Evolutionary conservation across 2,329 filamentous ascomycete genomes (phyloP).

Genomic region (Coniochaeta pulveracea): DNA sequence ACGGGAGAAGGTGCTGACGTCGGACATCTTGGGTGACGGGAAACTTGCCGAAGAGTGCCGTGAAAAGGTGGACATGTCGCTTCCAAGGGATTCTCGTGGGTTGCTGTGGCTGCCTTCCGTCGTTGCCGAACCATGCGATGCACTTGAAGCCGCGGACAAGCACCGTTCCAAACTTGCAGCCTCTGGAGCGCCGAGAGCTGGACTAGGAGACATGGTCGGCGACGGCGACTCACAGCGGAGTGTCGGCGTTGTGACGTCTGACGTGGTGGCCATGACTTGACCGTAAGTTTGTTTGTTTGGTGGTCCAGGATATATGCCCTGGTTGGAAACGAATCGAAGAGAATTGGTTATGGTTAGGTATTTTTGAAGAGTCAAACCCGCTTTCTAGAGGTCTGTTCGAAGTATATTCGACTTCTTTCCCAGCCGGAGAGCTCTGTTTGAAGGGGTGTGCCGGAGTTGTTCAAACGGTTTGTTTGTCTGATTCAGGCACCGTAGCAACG

Average conservation of each 20-base stretch:
- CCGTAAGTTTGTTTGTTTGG: too few relatives aligned
- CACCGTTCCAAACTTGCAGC: slow-evolving; percentile 37
- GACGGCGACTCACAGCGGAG: slow-evolving; percentile 50
- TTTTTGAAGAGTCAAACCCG: too few relatives aligned
- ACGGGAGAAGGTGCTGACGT: slow-evolving; percentile 28
- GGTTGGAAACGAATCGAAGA: too few relatives aligned
- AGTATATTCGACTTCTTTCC: too few relatives aligned
- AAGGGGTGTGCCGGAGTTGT: too few relatives aligned
- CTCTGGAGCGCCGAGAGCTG: slow-evolving; percentile 40
- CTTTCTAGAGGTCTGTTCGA: too few relatives aligned
- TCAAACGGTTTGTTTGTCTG: too few relatives aligned
- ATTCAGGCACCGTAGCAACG: too few relatives aligned
- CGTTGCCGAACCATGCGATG: slow-evolving; percentile 40
- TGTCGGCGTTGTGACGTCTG: slow-evolving; percentile 20
- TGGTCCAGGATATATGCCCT: too few relatives aligned
- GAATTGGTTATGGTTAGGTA: too few relatives aligned
- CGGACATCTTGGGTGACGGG: slow-evolving; percentile 30
- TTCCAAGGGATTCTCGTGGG: slow-evolving; percentile 44
- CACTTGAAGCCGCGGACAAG: slow-evolving; percentile 50
- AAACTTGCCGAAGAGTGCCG: slow-evolving; percentile 55
- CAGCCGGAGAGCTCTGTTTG: too few relatives aligned
- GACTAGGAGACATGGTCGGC: slow-evolving; percentile 49
- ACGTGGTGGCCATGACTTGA: slow-evolving; percentile 24
- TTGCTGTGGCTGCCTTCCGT: slow-evolving; percentile 30
- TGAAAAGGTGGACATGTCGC: slow-evolving; percentile 39